A percentile compares a stretch with the other conserved stretches of the same genome.
Conservation (phyloP, 2,329 filamentous ascomycete species). For the Stagonosporopsis chrysanthemi region DNA sequence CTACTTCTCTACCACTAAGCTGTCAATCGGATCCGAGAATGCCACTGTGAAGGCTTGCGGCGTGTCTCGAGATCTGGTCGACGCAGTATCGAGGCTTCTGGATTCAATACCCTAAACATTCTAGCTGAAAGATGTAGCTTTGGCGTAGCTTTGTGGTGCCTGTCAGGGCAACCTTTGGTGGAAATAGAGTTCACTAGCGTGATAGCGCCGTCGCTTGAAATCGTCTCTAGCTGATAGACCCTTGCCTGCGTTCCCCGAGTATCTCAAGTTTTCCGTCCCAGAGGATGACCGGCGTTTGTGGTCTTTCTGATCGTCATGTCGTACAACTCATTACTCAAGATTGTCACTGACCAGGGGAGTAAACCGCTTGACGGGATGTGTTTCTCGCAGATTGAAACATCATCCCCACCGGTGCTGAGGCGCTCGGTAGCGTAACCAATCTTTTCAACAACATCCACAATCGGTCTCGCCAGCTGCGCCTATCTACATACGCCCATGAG, state of each 20-base stretch:
- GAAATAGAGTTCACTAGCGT: constrained; percentile 5
- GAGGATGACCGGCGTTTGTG: constrained; percentile 1
- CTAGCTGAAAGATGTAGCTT: constrained; percentile 6
- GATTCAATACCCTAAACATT: constrained; percentile 10
- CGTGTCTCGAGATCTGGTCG: neutral
- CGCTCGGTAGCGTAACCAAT: neutral
- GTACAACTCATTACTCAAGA: neutral
- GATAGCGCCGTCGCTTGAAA: constrained; percentile 3
- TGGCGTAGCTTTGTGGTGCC: constrained; percentile 7
- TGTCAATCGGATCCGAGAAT: neutral
- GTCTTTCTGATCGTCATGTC: neutral
- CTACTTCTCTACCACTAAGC: neutral
- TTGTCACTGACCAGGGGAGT: neutral
- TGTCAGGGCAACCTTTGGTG: constrained; percentile 12
- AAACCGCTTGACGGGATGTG: neutral
- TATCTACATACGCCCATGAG: neutral
- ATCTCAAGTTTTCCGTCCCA: neutral
- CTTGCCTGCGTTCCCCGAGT: neutral
- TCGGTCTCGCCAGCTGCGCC: neutral
- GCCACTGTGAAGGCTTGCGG: neutral
- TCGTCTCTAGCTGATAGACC: constrained; percentile 2
- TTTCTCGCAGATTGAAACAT: neutral
- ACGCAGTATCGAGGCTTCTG: constrained; percentile 8
- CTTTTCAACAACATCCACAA: neutral
- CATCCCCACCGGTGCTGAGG: neutral